Percentiles rank a stretch among this genome's conserved stretches.
Evolutionary conservation across 495 filamentous ascomycete species (phyloP).

Genomic region (Talaromyces nanjingensis): DNA sequence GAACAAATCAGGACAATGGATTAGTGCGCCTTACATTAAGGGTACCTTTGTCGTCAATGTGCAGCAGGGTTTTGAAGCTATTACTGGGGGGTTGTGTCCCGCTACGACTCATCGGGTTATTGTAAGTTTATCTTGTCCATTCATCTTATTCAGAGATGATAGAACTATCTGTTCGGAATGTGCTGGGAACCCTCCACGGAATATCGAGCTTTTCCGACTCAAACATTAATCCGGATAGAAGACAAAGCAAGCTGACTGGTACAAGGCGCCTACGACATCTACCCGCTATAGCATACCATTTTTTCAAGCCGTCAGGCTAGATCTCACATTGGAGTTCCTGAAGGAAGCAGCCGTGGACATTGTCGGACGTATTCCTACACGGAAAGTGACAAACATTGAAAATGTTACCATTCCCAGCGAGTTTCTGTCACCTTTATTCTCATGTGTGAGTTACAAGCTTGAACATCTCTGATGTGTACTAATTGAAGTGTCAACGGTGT

Average conservation of each 20-base stretch:
- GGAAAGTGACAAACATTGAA: conserved; percentile 29
- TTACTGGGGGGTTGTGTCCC: conserved; percentile 85
- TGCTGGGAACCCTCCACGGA: not conserved
- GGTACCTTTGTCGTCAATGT: conserved; percentile 77
- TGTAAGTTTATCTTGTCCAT: conserved; percentile 16
- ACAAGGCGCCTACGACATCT: conserved; percentile 26
- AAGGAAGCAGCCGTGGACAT: conserved; percentile 32
- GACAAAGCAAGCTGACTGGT: conserved; percentile 22
- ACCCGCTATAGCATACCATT: conserved; percentile 86
- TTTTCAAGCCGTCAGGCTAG: conserved; percentile 83
- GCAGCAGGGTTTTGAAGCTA: conserved; percentile 83
- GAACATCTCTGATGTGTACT: not conserved
- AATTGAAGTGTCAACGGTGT: not conserved
- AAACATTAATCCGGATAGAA: not conserved
- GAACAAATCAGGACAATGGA: conserved; percentile 75
- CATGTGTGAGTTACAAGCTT: conserved; percentile 25
- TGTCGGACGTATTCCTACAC: conserved; percentile 26
- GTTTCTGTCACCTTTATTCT: conserved; percentile 34
- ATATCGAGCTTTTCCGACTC: not conserved
- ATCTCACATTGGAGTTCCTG: conserved; percentile 66
- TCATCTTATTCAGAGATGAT: too few species aligned
- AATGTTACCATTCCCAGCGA: conserved; percentile 38
- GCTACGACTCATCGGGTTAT: conserved; percentile 79
- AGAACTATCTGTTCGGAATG: too few species aligned
- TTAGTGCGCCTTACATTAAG: conserved; percentile 47